phyloP scores from a whole-genome alignment of 441 rosid species.

The Iberis amara region DNA sequence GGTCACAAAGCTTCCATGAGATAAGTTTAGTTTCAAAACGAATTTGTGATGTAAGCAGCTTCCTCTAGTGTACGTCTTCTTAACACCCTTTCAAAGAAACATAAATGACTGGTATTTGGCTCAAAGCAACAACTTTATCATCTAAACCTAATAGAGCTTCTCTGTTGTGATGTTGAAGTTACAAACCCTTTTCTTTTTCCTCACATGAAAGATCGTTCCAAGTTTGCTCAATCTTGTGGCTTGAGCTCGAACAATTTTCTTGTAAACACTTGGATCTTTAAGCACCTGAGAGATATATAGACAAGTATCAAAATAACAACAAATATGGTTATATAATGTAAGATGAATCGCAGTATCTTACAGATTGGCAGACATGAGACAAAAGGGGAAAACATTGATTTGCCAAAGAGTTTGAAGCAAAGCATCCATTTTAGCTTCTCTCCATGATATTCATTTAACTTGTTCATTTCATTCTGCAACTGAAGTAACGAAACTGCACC shows the following conservation, averaged over 20 bases:
- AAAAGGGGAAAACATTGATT: constrained; percentile 80
- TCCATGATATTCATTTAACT: constrained; percentile 45
- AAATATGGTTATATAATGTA: neutral
- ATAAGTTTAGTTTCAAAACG: too few relatives aligned
- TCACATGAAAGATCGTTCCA: constrained; percentile 30
- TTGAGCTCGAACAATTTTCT: constrained; percentile 49
- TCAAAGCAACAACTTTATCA: too few relatives aligned
- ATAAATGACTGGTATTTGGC: too few relatives aligned
- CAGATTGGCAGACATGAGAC: constrained; percentile 77
- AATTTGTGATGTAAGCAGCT: too few relatives aligned
- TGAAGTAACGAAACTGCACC: constrained; percentile 83
- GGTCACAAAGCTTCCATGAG: too few relatives aligned
- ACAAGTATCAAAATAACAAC: constrained; percentile 1
- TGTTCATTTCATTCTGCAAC: constrained; percentile 62
- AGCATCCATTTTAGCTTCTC: constrained; percentile 77
- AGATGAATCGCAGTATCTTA: constrained; percentile 30
- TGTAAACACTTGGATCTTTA: constrained; percentile 36
- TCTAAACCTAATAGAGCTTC: too few relatives aligned
- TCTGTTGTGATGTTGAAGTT: too few relatives aligned
- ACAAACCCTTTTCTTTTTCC: too few relatives aligned
- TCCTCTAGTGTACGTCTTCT: too few relatives aligned
- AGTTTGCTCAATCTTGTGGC: constrained; percentile 69
- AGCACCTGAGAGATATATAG: constrained; percentile 21
- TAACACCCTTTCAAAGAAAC: too few relatives aligned
- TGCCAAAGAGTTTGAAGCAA: constrained; percentile 92